Evolutionary conservation across 2,329 filamentous ascomycete genomes (phyloP).

Genomic region (Hypoxylon sp.): DNA sequence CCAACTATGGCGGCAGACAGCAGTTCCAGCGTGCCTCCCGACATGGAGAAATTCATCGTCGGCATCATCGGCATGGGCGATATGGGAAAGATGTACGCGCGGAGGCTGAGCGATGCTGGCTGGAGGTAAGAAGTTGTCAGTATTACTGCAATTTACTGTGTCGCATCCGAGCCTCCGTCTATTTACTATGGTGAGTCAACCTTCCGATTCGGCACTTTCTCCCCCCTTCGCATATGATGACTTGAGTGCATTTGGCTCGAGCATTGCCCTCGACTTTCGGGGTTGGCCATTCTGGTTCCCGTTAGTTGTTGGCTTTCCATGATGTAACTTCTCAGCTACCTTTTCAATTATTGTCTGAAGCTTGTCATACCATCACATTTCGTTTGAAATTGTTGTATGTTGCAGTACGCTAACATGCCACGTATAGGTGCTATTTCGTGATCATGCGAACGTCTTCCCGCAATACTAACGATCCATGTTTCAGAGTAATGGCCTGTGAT

Average conservation of each 20-base stretch:
- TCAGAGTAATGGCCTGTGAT: constrained; percentile 94
- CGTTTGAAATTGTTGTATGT: constrained; percentile 32
- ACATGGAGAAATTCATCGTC: constrained; percentile 80
- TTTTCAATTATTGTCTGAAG: constrained; percentile 89
- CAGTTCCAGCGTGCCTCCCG: constrained; percentile 54
- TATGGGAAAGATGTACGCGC: constrained; percentile 99
- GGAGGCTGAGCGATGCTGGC: constrained; percentile 87
- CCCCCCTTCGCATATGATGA: constrained; percentile 81
- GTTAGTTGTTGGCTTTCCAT: constrained; percentile 80
- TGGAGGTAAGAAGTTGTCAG: constrained; percentile 82
- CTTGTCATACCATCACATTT: constrained; percentile 46
- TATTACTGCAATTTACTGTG: constrained; percentile 17
- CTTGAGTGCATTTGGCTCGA: constrained; percentile 99
- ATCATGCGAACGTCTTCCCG: not conserved
- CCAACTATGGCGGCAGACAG: constrained; percentile 47
- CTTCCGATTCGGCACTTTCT: constrained; percentile 32
- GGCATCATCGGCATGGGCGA: constrained; percentile 99
- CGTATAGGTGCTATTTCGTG: constrained; percentile 22
- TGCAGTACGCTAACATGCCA: constrained; percentile 45
- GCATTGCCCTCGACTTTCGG: constrained; percentile 78
- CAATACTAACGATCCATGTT: constrained; percentile 45
- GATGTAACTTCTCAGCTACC: constrained; percentile 99
- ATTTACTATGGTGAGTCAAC: constrained; percentile 57
- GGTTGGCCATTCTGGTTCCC: constrained; percentile 83
- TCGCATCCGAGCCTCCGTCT: constrained; percentile 46